Base-by-base conservation (phyloP, 805 yeast genomes). In the Zygotorulaspora florentina region DNA sequence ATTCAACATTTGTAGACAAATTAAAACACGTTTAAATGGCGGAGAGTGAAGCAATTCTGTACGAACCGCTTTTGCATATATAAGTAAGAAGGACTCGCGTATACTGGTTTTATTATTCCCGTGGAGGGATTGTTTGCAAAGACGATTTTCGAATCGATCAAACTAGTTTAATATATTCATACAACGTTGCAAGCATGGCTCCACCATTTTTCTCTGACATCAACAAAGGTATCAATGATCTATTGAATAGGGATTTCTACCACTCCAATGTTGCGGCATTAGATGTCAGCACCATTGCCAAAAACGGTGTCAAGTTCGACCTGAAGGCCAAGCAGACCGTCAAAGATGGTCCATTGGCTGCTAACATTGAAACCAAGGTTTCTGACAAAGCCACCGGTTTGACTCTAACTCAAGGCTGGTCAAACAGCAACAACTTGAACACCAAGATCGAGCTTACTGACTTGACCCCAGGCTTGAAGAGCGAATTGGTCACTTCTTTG, bases 321-420 rank as follows among this genome's bases (percentile, higher is more conserved):
- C 87, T 88, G 66, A 88, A 87, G 77, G 96, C 96, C 69, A 89
- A 88, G 75, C 76, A 83, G 54, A 77, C 83, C 62, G 78, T 81
- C 62, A 81, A 80, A 73, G 87, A 82, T 65, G 83, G 85, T 66
- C 74, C 95, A 59, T 81, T 93, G 59, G 81, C 90, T 53, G 95
- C 96, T 59, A 80, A 85, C 65, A 74, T 93, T 48, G 98, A 93
- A 73, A 86, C 95, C 62, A 88, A 87, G 77, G 87, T 84, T 77
- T 73, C 86, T 52, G 99, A 93, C 81, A 88, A 88, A 78, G 78
- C 89, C 53, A 76, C 93, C 52, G 97, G 97, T 55, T 76, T 93
- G 65, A 81, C 96, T 55, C 75, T 93, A 66, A 89, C 96, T 59
- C 98, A 93, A 78, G 96, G 96, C 67, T 90, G 98, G 96, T 84